These are phyloP conservation scores for Jackrogersella multiformis DNA, from an alignment of 495 filamentous ascomycete species.

Conservation along the genomic window DNA sequence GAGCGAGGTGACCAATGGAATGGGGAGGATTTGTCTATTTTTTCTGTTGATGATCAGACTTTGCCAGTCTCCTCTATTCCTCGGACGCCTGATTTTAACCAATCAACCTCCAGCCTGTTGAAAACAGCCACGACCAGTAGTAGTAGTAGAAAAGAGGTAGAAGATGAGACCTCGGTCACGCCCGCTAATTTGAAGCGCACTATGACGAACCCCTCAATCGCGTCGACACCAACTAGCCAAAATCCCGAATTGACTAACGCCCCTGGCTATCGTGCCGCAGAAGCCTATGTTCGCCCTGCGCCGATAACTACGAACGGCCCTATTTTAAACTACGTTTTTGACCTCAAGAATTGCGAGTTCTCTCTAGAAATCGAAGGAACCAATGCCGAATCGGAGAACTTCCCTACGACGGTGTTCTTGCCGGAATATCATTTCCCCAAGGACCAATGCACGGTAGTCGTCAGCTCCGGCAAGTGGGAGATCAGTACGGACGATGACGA, in stretches of 20 bases:
- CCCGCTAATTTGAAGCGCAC: constrained; percentile 77
- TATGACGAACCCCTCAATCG: constrained; percentile 76
- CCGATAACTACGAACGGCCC: constrained; percentile 78
- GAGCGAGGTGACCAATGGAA: constrained; percentile 96
- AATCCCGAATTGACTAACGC: constrained; percentile 63
- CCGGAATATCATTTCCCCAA: constrained; percentile 95
- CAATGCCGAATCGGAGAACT: constrained; percentile 60
- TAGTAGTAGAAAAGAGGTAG: constrained; percentile 53
- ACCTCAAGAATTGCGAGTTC: constrained; percentile 79
- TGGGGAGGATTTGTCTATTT: constrained; percentile 94
- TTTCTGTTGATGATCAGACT: constrained; percentile 79
- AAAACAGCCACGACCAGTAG: constrained; percentile 40
- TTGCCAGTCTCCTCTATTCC: constrained; percentile 64
- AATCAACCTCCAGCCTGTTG: constrained; percentile 48
- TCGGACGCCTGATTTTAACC: constrained; percentile 49
- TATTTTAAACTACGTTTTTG: constrained; percentile 76
- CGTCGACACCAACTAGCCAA: constrained; percentile 61
- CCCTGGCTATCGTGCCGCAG: constrained; percentile 85
- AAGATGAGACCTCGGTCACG: constrained; percentile 65
- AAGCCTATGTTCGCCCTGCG: constrained; percentile 88
- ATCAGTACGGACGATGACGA: constrained; percentile 76
- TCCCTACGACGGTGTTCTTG: constrained; percentile 84
- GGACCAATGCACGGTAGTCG: constrained; percentile 69
- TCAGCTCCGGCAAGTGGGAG: constrained; percentile 89
- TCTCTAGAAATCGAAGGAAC: constrained; percentile 69